Evolutionary conservation across 345 rosid genomes (phyloP), one percentile per base, ranked within the genome.

Genomic region (Hibiscus mutabilis): DNA sequence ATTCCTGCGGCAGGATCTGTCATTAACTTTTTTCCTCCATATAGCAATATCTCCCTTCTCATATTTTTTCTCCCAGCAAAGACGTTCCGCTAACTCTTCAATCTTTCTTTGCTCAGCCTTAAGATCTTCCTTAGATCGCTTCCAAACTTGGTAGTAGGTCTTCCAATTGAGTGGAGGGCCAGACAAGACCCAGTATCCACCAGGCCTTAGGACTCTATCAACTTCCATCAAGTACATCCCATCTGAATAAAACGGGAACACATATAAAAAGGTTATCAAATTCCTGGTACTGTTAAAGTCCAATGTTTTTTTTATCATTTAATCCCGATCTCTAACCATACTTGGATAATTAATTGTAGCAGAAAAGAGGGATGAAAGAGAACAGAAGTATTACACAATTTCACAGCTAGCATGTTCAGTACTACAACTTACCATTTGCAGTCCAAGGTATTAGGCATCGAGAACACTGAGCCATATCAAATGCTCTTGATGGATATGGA

Each of bases 121-220:
- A 58, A 95, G 88, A 19, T 90, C 99, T 79, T 80, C 74, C 83
- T 82, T 88, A 7, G 97, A 68, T 19, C 97, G 86, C 74, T 90
- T 86, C 99, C 99, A 95, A 27, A 96, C 88, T 70, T 90, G 73
- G 79, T 95, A 86, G 74, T 81, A 90, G 3, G 91, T 95, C 74
- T 90, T 88, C 99, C 99, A 95, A 79, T 95, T 95, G 62, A 95
- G 90, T 14, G 97, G 99, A 66, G 99, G 99, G 3, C 97, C 99
- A 37, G 97, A 95, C 76, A 95, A 79, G 60, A 95, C 83, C 99
- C 99, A 95, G 81, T 82, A 95, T 71, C 99, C 99, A 71, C 97
- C 99, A 3, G 97, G 99, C 80, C 99, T 87, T 79, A 95, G 84
- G 65, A 95, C 97, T 79, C 99, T 77, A 79, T 95, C 99, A 46